phyloP scores from a whole-genome alignment of 768 basidiomycete species.

The Lactifluus hygrophoroides region DNA sequence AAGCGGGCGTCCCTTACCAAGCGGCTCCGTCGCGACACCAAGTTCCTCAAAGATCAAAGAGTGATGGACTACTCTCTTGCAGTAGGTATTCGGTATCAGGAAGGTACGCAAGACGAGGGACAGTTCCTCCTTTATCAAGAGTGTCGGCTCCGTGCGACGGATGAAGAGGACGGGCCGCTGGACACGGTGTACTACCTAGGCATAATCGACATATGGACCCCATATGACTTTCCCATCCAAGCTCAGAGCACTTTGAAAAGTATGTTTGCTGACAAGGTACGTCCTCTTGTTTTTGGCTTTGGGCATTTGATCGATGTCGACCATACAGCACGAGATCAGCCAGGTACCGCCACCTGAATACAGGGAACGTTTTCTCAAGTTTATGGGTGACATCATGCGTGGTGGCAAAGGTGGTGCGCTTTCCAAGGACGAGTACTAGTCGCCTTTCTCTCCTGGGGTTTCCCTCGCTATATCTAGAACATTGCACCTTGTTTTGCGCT shows the following conservation, averaged over 20 bases:
- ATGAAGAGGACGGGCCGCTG: constrained; percentile 66
- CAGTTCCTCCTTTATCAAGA: constrained; percentile 95
- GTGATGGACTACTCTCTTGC: constrained; percentile 98
- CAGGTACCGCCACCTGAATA: constrained; percentile 87
- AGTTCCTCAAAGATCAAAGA: constrained; percentile 70
- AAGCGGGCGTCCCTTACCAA: constrained; percentile 87
- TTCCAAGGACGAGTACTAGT: constrained; percentile 41
- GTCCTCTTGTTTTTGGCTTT: constrained; percentile 26
- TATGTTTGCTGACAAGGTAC: constrained; percentile 72
- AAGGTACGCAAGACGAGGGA: constrained; percentile 52
- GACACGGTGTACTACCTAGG: constrained; percentile 90
- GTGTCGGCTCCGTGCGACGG: constrained; percentile 83
- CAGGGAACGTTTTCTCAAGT: constrained; percentile 77
- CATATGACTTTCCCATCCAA: constrained; percentile 72
- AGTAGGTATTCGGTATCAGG: constrained; percentile 84
- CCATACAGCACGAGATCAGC: constrained; percentile 79
- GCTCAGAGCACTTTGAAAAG: constrained; percentile 92
- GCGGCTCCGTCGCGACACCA: constrained; percentile 81
- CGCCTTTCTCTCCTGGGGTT: no score
- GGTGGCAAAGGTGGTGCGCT: constrained; percentile 59
- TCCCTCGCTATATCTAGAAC: no score
- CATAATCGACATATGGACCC: constrained; percentile 94
- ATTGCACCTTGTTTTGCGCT: no score
- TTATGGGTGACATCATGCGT: constrained; percentile 80
- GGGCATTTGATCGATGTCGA: neutral